phyloP scores from a whole-genome alignment of 2,329 filamentous ascomycete species.

The Fusarium paranaense region DNA sequence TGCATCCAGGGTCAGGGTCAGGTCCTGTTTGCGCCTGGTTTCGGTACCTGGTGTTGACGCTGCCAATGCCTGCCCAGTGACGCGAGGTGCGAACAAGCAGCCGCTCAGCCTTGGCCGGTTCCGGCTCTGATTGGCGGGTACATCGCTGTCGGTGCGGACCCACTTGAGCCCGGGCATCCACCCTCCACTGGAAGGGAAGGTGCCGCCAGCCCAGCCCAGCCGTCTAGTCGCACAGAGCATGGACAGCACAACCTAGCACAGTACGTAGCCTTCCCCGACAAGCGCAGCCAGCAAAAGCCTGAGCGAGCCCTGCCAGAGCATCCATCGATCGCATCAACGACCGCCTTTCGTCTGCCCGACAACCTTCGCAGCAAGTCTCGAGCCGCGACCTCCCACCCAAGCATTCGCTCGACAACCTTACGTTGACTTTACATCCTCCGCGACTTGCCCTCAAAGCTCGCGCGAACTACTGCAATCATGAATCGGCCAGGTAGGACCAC shows the following conservation, averaged over 20 bases:
- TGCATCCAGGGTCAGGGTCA: not conserved
- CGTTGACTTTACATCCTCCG: constrained; percentile 23
- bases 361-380: constrained; percentile 29
- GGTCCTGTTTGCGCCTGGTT: not conserved
- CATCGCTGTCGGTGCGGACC: constrained; percentile 50
- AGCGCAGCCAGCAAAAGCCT: constrained; percentile 35
- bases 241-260: not conserved
- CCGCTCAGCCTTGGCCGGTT: constrained; percentile 36
- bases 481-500: constrained; percentile 69
- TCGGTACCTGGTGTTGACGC: not conserved
- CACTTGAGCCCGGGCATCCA: constrained; percentile 53
- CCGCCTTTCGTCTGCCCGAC: constrained; percentile 39
- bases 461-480: constrained; percentile 57
- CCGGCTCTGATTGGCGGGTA: constrained; percentile 45
- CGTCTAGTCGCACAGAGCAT: constrained; percentile 6
- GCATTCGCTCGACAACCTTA: constrained; percentile 20
- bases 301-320: constrained; percentile 31
- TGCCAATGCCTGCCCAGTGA: not conserved
- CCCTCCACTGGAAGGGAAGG: constrained; percentile 2
- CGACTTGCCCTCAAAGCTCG: constrained; percentile 28
- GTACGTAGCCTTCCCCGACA: constrained; percentile 44
- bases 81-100: constrained; percentile 9
- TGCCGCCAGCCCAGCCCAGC: constrained; percentile 26
- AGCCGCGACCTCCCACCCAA: constrained; percentile 21
- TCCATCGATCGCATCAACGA: constrained; percentile 35